Conservation (phyloP, 1,284 basidiomycete species). For the Calocybe gambosa region DNA sequence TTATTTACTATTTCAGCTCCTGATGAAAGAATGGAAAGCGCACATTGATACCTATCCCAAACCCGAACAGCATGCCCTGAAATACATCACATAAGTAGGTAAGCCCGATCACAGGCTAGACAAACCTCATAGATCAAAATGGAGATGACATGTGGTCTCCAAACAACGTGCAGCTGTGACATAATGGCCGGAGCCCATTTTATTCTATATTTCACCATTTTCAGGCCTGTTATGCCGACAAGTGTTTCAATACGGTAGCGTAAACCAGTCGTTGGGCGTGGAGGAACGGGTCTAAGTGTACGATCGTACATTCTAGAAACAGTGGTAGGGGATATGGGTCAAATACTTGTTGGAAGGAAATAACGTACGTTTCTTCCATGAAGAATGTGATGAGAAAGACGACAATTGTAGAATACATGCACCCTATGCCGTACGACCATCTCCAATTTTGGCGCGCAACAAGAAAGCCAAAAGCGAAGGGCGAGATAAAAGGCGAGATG, state of each 20-base stretch:
- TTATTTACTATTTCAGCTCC: not conserved
- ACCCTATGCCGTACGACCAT: constrained; percentile 68
- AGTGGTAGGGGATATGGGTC: constrained; percentile 49
- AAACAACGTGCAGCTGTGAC: constrained; percentile 48
- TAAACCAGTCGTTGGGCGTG: constrained; percentile 37
- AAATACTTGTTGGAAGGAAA: constrained; percentile 42
- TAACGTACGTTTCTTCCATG: constrained; percentile 57
- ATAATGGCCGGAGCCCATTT: constrained; percentile 19
- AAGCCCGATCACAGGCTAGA: not conserved
- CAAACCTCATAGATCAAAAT: constrained; percentile 52
- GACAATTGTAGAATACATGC: constrained; percentile 52
- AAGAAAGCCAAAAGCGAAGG: constrained; percentile 66
- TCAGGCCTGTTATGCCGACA: constrained; percentile 57
- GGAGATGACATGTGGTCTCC: constrained; percentile 57
- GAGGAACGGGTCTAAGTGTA: constrained; percentile 43
- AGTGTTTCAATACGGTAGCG: constrained; percentile 56
- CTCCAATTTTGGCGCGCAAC: constrained; percentile 59
- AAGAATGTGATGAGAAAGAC: constrained; percentile 53
- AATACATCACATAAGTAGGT: not conserved
- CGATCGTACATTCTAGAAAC: constrained; percentile 57
- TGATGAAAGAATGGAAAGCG: constrained; percentile 14
- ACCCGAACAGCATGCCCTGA: constrained; percentile 58
- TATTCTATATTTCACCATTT: constrained; percentile 54
- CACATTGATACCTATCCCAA: constrained; percentile 69
- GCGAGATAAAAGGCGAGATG: constrained; percentile 57